Evolutionary conservation across 2,329 filamentous ascomycete genomes (phyloP).

Genomic region (Penicillium decumbens): DNA sequence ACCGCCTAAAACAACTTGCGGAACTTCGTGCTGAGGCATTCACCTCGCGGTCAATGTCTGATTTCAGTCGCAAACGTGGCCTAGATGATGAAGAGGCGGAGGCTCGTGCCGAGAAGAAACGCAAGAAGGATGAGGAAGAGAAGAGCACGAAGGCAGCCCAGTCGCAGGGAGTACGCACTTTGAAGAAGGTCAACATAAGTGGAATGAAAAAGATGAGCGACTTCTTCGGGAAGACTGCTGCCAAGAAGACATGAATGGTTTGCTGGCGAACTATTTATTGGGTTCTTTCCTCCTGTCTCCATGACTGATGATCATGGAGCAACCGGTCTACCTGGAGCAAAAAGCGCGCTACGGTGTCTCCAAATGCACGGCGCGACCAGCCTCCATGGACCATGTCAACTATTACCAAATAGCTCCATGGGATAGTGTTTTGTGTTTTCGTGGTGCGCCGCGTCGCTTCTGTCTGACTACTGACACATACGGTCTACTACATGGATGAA

Average conservation of each 20-base stretch:
- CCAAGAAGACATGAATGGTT: conserved; percentile 30
- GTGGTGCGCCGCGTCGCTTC: neutral
- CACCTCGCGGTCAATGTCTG: conserved; percentile 57
- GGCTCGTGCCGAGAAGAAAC: conserved; percentile 70
- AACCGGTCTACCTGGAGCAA: no score
- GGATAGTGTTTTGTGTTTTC: neutral
- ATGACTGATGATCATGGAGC: neutral
- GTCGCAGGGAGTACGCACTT: conserved; percentile 69
- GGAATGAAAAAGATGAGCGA: conserved; percentile 97
- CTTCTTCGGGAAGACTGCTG: conserved; percentile 71
- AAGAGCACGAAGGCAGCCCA: conserved; percentile 71
- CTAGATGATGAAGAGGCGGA: conserved; percentile 44
- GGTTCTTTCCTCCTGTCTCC: neutral
- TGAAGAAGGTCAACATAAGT: conserved; percentile 83
- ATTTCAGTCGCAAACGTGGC: conserved; percentile 43
- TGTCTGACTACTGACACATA: neutral
- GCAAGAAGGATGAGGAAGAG: conserved; percentile 83
- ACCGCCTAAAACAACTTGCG: conserved; percentile 63
- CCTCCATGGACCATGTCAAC: neutral
- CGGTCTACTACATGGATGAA: neutral
- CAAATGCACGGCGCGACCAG: neutral
- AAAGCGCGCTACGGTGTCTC: neutral
- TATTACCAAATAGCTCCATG: neutral
- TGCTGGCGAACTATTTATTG: neutral
- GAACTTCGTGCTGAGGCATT: conserved; percentile 67